A percentile compares a stretch with the other conserved stretches of the same genome.
phyloP scores from a whole-genome alignment of 768 basidiomycete genomes.

The Lanmaoa pseudosensibilis region DNA sequence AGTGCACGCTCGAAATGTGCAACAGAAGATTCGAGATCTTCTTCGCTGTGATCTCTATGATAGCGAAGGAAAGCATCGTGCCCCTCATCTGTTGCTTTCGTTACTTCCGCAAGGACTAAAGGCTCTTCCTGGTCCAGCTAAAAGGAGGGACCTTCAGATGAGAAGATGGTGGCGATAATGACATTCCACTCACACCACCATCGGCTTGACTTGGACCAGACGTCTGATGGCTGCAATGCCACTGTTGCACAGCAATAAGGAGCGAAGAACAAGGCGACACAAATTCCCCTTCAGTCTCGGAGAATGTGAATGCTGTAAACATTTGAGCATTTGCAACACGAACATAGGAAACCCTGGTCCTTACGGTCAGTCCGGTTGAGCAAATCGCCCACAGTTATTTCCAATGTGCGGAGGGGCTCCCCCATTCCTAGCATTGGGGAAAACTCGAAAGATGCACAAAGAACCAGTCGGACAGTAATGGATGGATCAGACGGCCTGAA shows the following conservation, averaged over 20 bases:
- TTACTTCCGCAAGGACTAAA: background rate
- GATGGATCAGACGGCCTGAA: conserved; percentile 6
- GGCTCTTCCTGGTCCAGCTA: background rate
- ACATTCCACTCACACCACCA: background rate
- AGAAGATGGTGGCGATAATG: background rate
- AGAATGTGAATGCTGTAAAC: background rate
- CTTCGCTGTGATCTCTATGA: background rate
- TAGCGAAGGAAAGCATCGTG: conserved; percentile 1
- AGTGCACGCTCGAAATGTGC: conserved; percentile 2
- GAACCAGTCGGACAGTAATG: background rate
- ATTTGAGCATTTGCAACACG: background rate
- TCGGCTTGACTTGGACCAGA: background rate
- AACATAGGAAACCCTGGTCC: background rate
- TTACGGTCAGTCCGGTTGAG: background rate
- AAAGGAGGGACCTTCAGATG: background rate
- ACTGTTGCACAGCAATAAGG: background rate
- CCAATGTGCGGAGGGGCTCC: conserved; percentile 3
- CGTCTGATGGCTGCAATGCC: background rate
- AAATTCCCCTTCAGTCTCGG: background rate
- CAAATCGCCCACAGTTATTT: background rate
- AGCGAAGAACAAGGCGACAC: background rate
- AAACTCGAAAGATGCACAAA: conserved; percentile 11
- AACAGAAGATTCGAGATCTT: conserved; percentile 1
- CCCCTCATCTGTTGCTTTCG: background rate
- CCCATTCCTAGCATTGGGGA: background rate